These are phyloP conservation scores for Mortierella sp. DNA, from an alignment of 371 early-diverging fungal species.

Conservation along the genomic window DNA sequence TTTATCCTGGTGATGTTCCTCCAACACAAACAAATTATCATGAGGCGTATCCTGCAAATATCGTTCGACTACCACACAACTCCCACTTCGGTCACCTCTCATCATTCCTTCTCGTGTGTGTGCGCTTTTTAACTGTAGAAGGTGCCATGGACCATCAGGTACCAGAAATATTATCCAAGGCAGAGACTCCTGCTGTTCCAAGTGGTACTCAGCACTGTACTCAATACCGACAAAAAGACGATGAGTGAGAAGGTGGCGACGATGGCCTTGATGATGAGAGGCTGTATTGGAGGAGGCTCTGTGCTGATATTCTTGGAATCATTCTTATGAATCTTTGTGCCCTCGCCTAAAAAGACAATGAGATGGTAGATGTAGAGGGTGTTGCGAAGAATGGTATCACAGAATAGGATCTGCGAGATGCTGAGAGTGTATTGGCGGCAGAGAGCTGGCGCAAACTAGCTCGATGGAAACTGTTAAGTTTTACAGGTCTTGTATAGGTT, in stretches of 20 bases:
- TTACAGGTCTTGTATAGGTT: conserved; percentile 73
- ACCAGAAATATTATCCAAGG: conserved; percentile 27
- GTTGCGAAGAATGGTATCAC: conserved; percentile 85
- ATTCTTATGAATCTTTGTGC: conserved; percentile 84
- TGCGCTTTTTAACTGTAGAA: conserved; percentile 21
- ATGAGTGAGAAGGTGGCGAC: conserved; percentile 70
- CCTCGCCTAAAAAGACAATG: conserved; percentile 85
- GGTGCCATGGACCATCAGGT: conserved; percentile 15
- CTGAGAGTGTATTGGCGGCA: conserved; percentile 51
- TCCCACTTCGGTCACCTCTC: neutral
- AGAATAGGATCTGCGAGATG: conserved; percentile 62
- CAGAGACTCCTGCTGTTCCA: conserved; percentile 48
- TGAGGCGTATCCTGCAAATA: conserved; percentile 21
- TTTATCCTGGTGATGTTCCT: neutral
- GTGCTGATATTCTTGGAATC: conserved; percentile 71
- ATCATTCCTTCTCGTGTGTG: conserved; percentile 10
- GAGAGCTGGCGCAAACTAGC: conserved; percentile 44
- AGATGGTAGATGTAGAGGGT: conserved; percentile 79
- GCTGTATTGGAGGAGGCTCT: conserved; percentile 74
- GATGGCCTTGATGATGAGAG: conserved; percentile 71
- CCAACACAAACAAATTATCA: neutral
- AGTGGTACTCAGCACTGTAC: conserved; percentile 57
- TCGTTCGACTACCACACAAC: conserved; percentile 5
- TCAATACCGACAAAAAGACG: conserved; percentile 58
- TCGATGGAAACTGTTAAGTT: conserved; percentile 69